These are phyloP conservation scores for Stenocarpella maydis DNA, from an alignment of 2,329 filamentous ascomycete species.

Conservation along the genomic window DNA sequence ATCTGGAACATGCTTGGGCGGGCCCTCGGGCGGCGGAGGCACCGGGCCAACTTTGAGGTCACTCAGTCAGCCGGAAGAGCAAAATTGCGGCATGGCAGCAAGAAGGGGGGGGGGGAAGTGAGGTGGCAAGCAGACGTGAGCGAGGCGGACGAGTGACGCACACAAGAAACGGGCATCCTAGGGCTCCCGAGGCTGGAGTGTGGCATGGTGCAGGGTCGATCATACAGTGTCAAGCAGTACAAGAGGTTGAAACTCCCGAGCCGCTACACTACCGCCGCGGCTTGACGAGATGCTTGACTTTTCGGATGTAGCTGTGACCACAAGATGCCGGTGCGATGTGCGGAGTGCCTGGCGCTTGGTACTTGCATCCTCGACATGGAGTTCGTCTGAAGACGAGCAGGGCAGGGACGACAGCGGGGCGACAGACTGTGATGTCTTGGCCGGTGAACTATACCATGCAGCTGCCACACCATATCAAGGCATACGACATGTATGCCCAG, in stretches of 20 bases:
- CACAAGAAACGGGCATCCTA: conserved; percentile 14
- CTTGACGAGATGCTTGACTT: conserved; percentile 4
- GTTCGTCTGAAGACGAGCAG: conserved; percentile 5
- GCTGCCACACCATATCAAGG: background rate
- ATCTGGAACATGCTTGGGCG: conserved; percentile 62
- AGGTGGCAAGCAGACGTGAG: conserved; percentile 30
- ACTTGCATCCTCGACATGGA: background rate
- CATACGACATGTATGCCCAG: conserved; percentile 7
- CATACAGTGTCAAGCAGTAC: conserved; percentile 31
- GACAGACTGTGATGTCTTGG: conserved; percentile 17
- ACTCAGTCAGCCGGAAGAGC: conserved; percentile 28
- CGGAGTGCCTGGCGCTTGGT: conserved; percentile 10
- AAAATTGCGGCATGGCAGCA: conserved; percentile 25
- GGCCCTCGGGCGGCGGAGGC: conserved; percentile 38
- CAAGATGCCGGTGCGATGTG: background rate
- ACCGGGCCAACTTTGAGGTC: conserved; percentile 23
- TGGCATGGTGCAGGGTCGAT: conserved; percentile 33
- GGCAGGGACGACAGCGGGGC: conserved; percentile 12
- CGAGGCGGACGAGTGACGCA: conserved; percentile 25
- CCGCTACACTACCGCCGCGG: conserved; percentile 12
- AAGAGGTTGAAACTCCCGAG: conserved; percentile 24
- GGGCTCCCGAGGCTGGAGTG: conserved; percentile 19
- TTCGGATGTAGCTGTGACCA: conserved; percentile 16
- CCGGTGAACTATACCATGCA: background rate
- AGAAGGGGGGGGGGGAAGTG: conserved; percentile 30